Conservation (phyloP, 2,329 filamentous ascomycete genomes). For the Mycocentrospora acerina region DNA sequence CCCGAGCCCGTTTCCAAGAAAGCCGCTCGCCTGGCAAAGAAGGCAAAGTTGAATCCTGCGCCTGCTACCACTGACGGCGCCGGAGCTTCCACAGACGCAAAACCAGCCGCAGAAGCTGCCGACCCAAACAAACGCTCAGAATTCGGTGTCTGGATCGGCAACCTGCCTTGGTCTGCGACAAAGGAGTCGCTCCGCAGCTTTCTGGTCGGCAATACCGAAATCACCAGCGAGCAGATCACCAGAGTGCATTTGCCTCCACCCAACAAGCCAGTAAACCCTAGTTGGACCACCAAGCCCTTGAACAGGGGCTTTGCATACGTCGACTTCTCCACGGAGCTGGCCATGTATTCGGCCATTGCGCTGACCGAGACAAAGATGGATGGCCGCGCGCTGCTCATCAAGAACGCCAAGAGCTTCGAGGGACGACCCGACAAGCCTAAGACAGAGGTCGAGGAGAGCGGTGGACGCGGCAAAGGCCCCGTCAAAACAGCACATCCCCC, state of each 20-base stretch:
- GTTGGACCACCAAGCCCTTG: slow-evolving; percentile 54
- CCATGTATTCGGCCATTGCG: slow-evolving; percentile 74
- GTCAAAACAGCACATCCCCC: slow-evolving; percentile 57
- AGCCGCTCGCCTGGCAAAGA: slow-evolving; percentile 85
- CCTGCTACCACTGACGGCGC: slow-evolving; percentile 13
- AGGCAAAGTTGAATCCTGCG: slow-evolving; percentile 60
- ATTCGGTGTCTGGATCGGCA: slow-evolving; percentile 93
- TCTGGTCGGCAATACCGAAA: slow-evolving; percentile 67
- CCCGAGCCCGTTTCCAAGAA: slow-evolving; percentile 96
- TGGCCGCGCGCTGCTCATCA: slow-evolving; percentile 84
- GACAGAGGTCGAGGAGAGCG: slow-evolving; percentile 31
- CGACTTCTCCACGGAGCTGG: slow-evolving; percentile 72
- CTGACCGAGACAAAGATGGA: slow-evolving; percentile 80
- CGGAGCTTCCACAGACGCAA: slow-evolving; percentile 9
- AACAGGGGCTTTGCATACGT: slow-evolving; percentile 98
- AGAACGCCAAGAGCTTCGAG: slow-evolving; percentile 85
- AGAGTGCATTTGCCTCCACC: slow-evolving; percentile 76
- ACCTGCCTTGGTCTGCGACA: slow-evolving; percentile 81
- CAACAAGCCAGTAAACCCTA: slow-evolving; percentile 33
- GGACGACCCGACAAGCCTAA: slow-evolving; percentile 74
- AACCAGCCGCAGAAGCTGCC: slow-evolving; percentile 39
- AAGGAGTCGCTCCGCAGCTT: slow-evolving; percentile 75
- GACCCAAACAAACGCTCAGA: slow-evolving; percentile 62
- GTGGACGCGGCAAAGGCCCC: slow-evolving; percentile 32
- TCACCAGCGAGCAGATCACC: slow-evolving; percentile 70